A percentile compares a stretch with the other conserved stretches of the same genome.
These are phyloP conservation scores for Nicotiana rustica DNA, from an alignment of 305 asterid genomes.

Conservation along the genomic window DNA sequence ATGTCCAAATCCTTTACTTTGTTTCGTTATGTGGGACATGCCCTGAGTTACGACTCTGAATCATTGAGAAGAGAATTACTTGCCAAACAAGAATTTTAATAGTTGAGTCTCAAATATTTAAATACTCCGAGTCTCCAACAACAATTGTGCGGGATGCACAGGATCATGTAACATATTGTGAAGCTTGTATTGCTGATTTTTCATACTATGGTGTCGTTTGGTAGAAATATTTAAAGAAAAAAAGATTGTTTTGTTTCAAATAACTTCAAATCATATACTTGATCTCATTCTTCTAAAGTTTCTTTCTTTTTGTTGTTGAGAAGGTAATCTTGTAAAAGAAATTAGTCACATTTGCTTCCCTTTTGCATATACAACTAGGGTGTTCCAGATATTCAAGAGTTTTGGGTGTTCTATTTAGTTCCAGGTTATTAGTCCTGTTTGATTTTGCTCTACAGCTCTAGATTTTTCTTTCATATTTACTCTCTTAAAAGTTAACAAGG, in stretches of 20 bases:
- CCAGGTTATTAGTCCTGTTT: neutral
- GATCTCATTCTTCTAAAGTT: neutral
- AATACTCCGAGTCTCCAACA: neutral
- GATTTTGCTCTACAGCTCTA: neutral
- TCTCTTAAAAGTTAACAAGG: neutral
- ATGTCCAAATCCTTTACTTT: neutral
- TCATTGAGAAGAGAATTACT: neutral
- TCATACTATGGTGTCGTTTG: neutral
- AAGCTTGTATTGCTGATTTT: neutral
- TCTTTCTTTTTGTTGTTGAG: too few species aligned
- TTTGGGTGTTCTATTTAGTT: neutral
- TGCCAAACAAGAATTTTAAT: neutral
- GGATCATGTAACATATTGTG: neutral
- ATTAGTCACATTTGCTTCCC: neutral
- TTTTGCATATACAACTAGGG: neutral
- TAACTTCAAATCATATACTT: neutral
- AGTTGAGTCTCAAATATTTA: neutral
- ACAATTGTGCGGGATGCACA: neutral
- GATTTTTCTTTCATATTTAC: neutral
- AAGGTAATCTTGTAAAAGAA: too few species aligned
- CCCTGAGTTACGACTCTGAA: neutral
- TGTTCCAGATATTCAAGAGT: neutral
- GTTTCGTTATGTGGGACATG: neutral
- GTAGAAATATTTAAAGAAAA: too few species aligned
- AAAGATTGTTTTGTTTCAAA: neutral